Conservation (phyloP, 2,329 filamentous ascomycete species). For the Myotisia sp. region DNA sequence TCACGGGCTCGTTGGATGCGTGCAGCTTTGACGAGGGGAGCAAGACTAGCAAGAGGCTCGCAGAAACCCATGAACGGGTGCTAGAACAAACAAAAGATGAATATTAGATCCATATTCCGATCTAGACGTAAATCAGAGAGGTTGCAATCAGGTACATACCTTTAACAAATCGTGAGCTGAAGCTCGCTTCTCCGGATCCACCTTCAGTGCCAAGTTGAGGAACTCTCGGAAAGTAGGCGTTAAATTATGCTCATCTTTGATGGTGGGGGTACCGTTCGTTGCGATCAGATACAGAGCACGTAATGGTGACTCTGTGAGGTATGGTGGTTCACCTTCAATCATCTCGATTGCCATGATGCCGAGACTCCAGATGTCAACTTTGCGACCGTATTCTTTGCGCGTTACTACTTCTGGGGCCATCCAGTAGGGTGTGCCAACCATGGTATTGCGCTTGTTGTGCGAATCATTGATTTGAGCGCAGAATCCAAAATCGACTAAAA, state of each 20-base stretch:
- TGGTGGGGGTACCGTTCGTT: slow-evolving; percentile 84
- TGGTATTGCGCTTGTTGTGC: slow-evolving; percentile 93
- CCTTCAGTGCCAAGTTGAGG: slow-evolving; percentile 80
- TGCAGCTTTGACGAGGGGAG: slow-evolving; percentile 75
- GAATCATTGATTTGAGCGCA: slow-evolving; percentile 96
- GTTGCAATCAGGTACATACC: slow-evolving; percentile 42
- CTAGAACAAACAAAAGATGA: slow-evolving; percentile 30
- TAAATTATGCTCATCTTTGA: slow-evolving; percentile 81
- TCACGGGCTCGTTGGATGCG: slow-evolving; percentile 75
- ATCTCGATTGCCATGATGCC: slow-evolving; percentile 99
- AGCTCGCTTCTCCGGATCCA: slow-evolving; percentile 91
- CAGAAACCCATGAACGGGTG: slow-evolving; percentile 69
- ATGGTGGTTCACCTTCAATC: slow-evolving; percentile 97
- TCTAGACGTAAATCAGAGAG: too few relatives aligned
- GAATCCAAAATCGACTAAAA: slow-evolving; percentile 85
- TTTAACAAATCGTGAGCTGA: slow-evolving; percentile 86
- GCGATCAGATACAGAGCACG: slow-evolving; percentile 91
- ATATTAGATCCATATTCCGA: slow-evolving; percentile 3
- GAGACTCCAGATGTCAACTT: slow-evolving; percentile 96
- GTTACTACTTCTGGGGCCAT: slow-evolving; percentile 99
- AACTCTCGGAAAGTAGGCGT: slow-evolving; percentile 80
- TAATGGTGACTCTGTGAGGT: slow-evolving; percentile 85
- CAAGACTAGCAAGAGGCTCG: slow-evolving; percentile 59
- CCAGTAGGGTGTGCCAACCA: slow-evolving; percentile 99
- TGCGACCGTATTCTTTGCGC: slow-evolving; percentile 91